These are phyloP conservation scores for Cucurbita ficifolia DNA, from an alignment of 306 rosid genomes.

Conservation along the genomic window DNA sequence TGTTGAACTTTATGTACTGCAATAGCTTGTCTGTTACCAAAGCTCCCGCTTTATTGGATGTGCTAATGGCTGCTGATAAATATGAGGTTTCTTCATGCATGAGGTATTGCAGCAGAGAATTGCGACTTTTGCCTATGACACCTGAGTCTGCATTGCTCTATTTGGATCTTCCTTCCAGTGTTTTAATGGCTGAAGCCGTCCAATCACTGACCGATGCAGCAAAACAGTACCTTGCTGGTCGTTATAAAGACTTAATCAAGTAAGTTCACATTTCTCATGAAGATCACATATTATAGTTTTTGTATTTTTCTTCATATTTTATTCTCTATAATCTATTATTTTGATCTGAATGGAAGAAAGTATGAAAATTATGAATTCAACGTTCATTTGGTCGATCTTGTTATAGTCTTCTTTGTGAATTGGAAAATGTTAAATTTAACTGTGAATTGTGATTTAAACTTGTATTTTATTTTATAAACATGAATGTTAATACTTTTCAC, in stretches of 20 bases:
- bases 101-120: conserved; percentile 64
- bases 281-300: background rate
- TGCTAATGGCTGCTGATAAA: conserved; percentile 96
- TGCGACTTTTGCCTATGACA: conserved; percentile 71
- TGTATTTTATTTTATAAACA: background rate
- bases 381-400: background rate
- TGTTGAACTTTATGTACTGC: conserved; percentile 85
- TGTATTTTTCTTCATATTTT: background rate
- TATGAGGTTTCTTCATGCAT: conserved; percentile 96
- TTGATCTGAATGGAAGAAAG: background rate
- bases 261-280: conserved; percentile 18
- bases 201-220: conserved; percentile 89
- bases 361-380: background rate
- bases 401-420: background rate
- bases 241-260: conserved; percentile 82
- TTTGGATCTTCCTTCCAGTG: conserved; percentile 85
- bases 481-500: background rate
- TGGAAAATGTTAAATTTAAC: background rate
- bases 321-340: background rate
- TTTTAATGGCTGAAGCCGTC: conserved; percentile 85
- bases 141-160: conserved; percentile 88
- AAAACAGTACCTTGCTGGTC: conserved; percentile 70
- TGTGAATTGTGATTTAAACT: background rate
- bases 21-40: conserved; percentile 39
- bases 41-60: conserved; percentile 78